Evolutionary conservation across 345 rosid genomes (phyloP).

Genomic region (Eucalyptus decipiens): DNA sequence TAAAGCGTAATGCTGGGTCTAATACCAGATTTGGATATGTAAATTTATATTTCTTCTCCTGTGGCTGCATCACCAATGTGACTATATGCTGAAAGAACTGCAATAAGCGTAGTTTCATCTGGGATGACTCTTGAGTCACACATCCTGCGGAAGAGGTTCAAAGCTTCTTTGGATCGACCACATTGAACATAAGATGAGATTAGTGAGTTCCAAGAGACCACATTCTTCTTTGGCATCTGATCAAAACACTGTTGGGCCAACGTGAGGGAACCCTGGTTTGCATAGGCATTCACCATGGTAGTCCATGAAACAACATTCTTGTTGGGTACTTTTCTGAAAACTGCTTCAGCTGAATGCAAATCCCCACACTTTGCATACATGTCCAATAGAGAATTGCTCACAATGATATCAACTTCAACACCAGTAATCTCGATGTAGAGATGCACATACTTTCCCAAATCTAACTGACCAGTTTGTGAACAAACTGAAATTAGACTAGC

Average conservation of each 20-base stretch:
- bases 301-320: slow-evolving; percentile 36
- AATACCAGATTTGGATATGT: not conserved
- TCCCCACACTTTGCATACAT: slow-evolving; percentile 16
- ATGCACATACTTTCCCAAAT: slow-evolving; percentile 17
- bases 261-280: slow-evolving; percentile 3
- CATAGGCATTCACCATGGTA: slow-evolving; percentile 12
- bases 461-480: not conserved
- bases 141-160: slow-evolving; percentile 12
- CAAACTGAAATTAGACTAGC: slow-evolving; percentile 12
- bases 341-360: slow-evolving; percentile 6
- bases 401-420: slow-evolving; percentile 8
- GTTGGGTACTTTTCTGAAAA: slow-evolving; percentile 11
- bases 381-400: slow-evolving; percentile 22
- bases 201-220: slow-evolving; percentile 23
- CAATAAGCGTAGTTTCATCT: slow-evolving; percentile 18
- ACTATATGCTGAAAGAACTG: slow-evolving; percentile 20
- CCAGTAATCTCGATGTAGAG: slow-evolving; percentile 5
- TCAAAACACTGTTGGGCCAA: slow-evolving; percentile 1
- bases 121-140: slow-evolving; percentile 1
- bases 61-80: slow-evolving; percentile 19
- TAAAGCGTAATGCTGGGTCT: not conserved
- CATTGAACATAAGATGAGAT: slow-evolving; percentile 6
- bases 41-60: slow-evolving; percentile 8
- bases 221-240: slow-evolving; percentile 15
- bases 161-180: slow-evolving; percentile 4